These are phyloP conservation scores for Sporopachydermia quercuum DNA, from an alignment of 805 yeast species.

Conservation along the genomic window DNA sequence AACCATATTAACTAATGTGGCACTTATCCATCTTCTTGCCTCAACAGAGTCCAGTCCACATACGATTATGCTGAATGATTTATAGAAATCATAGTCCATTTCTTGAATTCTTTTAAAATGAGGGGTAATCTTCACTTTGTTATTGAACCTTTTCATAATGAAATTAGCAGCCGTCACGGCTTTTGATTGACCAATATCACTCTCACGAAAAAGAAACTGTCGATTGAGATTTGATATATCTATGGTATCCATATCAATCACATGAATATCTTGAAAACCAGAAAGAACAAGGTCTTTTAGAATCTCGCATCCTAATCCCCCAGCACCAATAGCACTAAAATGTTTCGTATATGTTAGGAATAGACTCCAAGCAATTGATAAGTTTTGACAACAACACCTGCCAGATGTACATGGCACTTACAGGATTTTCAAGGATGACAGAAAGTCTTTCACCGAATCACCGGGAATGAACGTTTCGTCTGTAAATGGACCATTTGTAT, in stretches of 20 bases:
- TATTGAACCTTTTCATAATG: conserved; percentile 28
- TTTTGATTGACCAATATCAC: conserved; percentile 51
- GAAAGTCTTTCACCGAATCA: conserved; percentile 11
- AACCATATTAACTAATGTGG: conserved; percentile 48
- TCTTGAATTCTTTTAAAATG: conserved; percentile 54
- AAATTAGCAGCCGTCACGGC: conserved; percentile 50
- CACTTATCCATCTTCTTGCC: conserved; percentile 84
- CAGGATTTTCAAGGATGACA: conserved; percentile 19
- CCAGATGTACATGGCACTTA: conserved; percentile 8
- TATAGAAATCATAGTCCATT: conserved; percentile 45
- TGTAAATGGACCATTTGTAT: conserved; percentile 20
- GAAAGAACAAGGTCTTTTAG: conserved; percentile 53
- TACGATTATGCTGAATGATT: conserved; percentile 53
- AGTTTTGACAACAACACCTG: conserved; percentile 1
- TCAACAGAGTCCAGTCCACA: conserved; percentile 85
- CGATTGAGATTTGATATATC: conserved; percentile 65
- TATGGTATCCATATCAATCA: conserved; percentile 74
- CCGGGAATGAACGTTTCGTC: conserved; percentile 24
- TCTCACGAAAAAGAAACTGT: conserved; percentile 50
- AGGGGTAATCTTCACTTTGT: conserved; percentile 27
- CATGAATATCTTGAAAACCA: conserved; percentile 51
- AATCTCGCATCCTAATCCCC: conserved; percentile 75
- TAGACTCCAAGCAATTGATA: conserved; percentile 6
- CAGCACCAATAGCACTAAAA: conserved; percentile 51
- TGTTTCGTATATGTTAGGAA: neutral